These are phyloP conservation scores for Blumeriella jaapii DNA, from an alignment of 2,329 filamentous ascomycete genomes.

Conservation along the genomic window DNA sequence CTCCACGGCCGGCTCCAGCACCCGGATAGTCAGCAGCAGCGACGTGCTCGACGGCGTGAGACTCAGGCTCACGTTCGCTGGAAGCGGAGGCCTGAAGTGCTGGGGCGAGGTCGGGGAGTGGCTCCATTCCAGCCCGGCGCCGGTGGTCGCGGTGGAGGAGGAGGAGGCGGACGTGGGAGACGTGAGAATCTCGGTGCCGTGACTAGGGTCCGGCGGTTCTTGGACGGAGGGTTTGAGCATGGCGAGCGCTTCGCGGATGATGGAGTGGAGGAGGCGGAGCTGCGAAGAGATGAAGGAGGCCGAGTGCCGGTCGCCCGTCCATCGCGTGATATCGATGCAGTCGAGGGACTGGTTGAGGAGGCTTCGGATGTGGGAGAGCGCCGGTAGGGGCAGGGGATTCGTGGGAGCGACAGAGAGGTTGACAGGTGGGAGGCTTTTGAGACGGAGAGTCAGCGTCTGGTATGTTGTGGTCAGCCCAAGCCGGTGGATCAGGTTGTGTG, in stretches of 20 bases:
- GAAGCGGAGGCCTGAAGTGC: slow-evolving; percentile 49
- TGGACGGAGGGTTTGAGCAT: slow-evolving; percentile 34
- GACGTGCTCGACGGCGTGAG: slow-evolving; percentile 59
- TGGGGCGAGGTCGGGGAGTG: slow-evolving; percentile 3
- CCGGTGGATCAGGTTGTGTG: too few species aligned
- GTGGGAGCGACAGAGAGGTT: slow-evolving; percentile 27
- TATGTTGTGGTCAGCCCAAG: slow-evolving; percentile 12
- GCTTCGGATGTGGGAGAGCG: slow-evolving; percentile 61
- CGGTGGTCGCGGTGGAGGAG: slow-evolving; percentile 12
- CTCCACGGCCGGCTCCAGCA: slow-evolving; percentile 53
- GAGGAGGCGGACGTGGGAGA: slow-evolving; percentile 10
- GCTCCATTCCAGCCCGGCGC: background rate
- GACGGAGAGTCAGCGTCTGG: slow-evolving; percentile 65
- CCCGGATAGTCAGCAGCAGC: slow-evolving; percentile 58
- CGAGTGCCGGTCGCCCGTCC: slow-evolving; percentile 53
- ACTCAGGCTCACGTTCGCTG: slow-evolving; percentile 61
- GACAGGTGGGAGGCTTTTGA: slow-evolving; percentile 49
- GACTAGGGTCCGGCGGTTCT: background rate
- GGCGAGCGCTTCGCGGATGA: slow-evolving; percentile 39
- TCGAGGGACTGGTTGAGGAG: slow-evolving; percentile 75
- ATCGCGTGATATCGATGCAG: slow-evolving; percentile 66
- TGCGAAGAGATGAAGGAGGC: slow-evolving; percentile 41
- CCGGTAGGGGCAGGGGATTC: slow-evolving; percentile 47
- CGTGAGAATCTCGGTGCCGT: slow-evolving; percentile 2
- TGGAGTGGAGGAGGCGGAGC: slow-evolving; percentile 42